Evolutionary conservation across 2,329 filamentous ascomycete species (phyloP), one percentile per base, ranked within the genome.

Genomic region (Stagonosporopsis vannaccii): DNA sequence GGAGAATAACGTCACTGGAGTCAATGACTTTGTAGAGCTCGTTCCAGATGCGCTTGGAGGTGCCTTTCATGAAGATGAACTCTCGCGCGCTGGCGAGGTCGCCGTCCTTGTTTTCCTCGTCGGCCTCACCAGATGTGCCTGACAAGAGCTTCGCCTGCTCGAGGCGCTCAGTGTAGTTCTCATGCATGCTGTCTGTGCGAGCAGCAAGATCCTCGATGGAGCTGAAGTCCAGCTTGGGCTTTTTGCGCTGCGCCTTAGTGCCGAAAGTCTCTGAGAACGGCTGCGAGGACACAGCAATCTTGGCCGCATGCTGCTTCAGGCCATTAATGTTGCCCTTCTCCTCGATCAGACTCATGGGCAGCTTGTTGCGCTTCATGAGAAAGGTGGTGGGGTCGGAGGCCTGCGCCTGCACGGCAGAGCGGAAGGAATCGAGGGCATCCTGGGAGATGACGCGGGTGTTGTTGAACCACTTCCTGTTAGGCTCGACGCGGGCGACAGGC

Each of bases 401-500:
- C 77, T 93, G 90, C 77, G 96, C 92, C 37, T 91, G 91, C 78
- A 99, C 94, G 23, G 95, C 95, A 58, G 93, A 89, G 60, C 95
- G 88, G 79, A 99, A 99, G 2, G 90, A 87, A 40, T 85, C 86
- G 61, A 98, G 83, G 3, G 92, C 91, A 74, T 96, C 91, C 75
- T 97, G 94, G 1, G 90, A 92, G 71, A 97, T 96, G 40, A 89
- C 87, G 70, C 95, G 84, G 30, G 94, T 97, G 77, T 97, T 97
- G 70, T 89, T 91, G 80, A 99, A 99, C 95, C 95, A 99, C 80
- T 96, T 96, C 71, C 95, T 85, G 79, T 98, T 96, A 45, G 95
- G 95, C 81, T 98, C 94, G 72, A 98, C 90, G 64, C 93, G 86
- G 65, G 94, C 95, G 57, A 84, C 86, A 42, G 94, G 93, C 20